phyloP scores from a whole-genome alignment of 1,139 yeast species.

The Debaryomyces sp. region DNA sequence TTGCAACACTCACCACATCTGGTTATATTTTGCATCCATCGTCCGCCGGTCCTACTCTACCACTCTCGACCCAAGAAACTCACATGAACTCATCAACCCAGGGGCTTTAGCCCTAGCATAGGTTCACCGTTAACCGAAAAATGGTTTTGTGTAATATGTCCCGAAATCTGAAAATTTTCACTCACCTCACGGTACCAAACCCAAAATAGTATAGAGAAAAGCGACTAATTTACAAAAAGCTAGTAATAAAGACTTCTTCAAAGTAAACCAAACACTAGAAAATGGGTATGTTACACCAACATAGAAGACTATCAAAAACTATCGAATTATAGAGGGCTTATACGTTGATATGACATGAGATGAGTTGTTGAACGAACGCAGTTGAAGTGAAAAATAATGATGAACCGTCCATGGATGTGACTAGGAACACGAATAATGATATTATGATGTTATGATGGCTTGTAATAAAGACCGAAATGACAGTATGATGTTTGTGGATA shows the following conservation, averaged over 20 bases:
- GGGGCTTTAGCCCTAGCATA: slow-evolving; percentile 10
- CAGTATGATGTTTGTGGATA: not conserved
- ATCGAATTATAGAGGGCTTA: not conserved
- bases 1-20: not conserved
- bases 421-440: not conserved
- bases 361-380: not conserved
- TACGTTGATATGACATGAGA: not conserved
- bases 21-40: not conserved
- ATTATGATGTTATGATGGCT: not conserved
- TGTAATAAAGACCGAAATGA: not conserved
- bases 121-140: not conserved
- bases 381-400: not conserved
- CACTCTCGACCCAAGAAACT: not conserved
- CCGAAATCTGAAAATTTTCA: slow-evolving; percentile 13
- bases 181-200: not conserved
- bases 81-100: not conserved
- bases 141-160: slow-evolving; percentile 11
- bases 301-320: not conserved
- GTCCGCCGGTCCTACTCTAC: not conserved
- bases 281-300: slow-evolving; percentile 14
- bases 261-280: slow-evolving; percentile 14
- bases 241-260: slow-evolving; percentile 8
- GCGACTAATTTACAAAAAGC: slow-evolving; percentile 4
- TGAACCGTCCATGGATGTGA: not conserved
- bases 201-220: slow-evolving; percentile 6